A percentile compares a stretch with the other conserved stretches of the same genome.
Evolutionary conservation across 2,329 filamentous ascomycete genomes (phyloP).

Genomic region (Fusarium protoensiforme): DNA sequence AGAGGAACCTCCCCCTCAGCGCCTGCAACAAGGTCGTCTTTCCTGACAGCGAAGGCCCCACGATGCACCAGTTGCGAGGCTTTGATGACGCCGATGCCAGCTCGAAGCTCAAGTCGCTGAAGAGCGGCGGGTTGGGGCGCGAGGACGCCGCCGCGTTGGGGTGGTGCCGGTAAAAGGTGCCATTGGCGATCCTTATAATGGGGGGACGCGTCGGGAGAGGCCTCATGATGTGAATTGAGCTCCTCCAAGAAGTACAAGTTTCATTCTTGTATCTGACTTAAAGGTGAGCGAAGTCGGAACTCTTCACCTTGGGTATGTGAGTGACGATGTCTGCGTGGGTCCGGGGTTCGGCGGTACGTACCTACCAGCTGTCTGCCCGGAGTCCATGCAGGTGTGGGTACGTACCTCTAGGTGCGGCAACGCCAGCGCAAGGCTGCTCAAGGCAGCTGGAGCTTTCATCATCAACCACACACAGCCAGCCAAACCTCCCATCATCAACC

Average conservation of each 20-base stretch:
- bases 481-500: conserved; percentile 11
- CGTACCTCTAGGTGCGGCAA: conserved; percentile 31
- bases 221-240: conserved; percentile 49
- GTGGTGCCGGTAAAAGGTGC: conserved; percentile 84
- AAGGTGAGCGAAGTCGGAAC: conserved; percentile 32
- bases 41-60: conserved; percentile 81
- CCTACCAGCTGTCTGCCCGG: neutral
- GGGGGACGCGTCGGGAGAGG: conserved; percentile 58
- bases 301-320: conserved; percentile 12
- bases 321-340: conserved; percentile 30
- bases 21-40: conserved; percentile 87
- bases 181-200: conserved; percentile 79
- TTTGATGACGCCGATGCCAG: conserved; percentile 67
- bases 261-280: conserved; percentile 17
- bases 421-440: conserved; percentile 39
- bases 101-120: conserved; percentile 75
- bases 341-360: conserved; percentile 12
- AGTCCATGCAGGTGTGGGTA: no score
- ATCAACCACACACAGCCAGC: conserved; percentile 23
- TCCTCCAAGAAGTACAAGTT: neutral
- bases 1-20: conserved; percentile 79
- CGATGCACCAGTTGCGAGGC: conserved; percentile 81
- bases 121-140: conserved; percentile 76
- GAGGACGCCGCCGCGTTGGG: conserved; percentile 63
- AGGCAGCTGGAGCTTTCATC: conserved; percentile 36